phyloP scores from a whole-genome alignment of 129 eudicot genomes.

The Apium graveolens region DNA sequence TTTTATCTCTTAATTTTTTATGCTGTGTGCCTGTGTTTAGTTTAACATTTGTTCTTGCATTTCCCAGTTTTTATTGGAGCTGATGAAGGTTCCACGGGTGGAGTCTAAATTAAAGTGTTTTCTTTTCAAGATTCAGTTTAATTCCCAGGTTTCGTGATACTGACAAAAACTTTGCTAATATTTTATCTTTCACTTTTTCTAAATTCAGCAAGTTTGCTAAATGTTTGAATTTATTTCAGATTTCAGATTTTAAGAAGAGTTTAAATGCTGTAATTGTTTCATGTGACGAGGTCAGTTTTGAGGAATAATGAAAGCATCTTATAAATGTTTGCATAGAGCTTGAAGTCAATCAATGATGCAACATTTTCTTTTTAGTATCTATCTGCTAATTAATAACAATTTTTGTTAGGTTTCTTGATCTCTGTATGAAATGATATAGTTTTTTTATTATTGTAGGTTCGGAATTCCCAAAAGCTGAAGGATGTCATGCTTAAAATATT shows the following conservation, averaged over 20 bases:
- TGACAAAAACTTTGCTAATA: neutral
- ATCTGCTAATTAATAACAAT: neutral
- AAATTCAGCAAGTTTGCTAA: neutral
- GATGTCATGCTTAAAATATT: neutral
- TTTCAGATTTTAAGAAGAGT: conserved; percentile 1
- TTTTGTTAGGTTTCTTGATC: neutral
- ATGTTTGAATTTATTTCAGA: neutral
- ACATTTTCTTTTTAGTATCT: neutral
- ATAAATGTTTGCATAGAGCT: neutral
- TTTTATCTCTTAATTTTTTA: neutral
- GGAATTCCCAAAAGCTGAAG: conserved; percentile 3
- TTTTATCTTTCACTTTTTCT: neutral
- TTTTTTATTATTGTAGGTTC: neutral
- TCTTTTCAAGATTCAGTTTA: conserved; percentile 84
- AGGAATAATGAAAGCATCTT: neutral
- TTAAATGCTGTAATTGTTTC: neutral
- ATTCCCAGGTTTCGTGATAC: conserved; percentile 8
- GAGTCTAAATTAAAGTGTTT: conserved; percentile 85
- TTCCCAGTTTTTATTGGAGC: conserved; percentile 78
- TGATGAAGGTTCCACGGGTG: conserved; percentile 96
- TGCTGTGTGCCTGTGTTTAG: neutral
- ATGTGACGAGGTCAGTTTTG: neutral
- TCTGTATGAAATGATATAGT: neutral
- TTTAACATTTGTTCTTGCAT: neutral
- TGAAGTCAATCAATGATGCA: neutral